Conservation (phyloP, 2,329 filamentous ascomycete species). For the Cyclaneusma minus region DNA sequence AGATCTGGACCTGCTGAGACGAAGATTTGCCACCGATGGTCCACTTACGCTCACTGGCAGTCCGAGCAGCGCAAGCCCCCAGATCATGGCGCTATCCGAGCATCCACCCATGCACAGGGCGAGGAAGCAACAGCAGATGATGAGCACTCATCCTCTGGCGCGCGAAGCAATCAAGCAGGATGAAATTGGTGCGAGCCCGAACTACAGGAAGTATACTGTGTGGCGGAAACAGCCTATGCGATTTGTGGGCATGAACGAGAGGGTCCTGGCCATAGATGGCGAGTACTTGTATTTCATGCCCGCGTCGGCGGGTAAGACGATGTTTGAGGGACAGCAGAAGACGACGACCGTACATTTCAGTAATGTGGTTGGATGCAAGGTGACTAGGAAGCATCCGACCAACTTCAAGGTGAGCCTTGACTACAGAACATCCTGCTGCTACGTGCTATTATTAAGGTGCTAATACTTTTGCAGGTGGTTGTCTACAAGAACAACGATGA, state of each 20-base stretch:
- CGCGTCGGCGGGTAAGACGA: conserved; percentile 46
- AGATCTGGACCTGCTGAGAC: conserved; percentile 60
- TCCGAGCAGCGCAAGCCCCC: conserved; percentile 55
- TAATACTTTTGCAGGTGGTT: conserved; percentile 32
- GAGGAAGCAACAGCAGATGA: conserved; percentile 36
- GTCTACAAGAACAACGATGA: conserved; percentile 63
- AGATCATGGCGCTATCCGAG: conserved; percentile 32
- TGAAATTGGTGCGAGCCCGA: conserved; percentile 36
- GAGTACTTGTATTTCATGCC: conserved; percentile 83
- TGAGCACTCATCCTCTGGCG: conserved; percentile 50
- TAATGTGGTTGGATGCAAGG: conserved; percentile 69
- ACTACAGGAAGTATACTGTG: conserved; percentile 64
- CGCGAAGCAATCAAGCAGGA: conserved; percentile 45
- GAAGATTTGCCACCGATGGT: conserved; percentile 62
- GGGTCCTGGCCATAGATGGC: conserved; percentile 64
- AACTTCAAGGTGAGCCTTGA: conserved; percentile 55
- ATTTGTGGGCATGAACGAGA: conserved; percentile 60
- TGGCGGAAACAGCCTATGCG: conserved; percentile 73
- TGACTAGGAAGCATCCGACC: conserved; percentile 63
- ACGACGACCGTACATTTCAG: conserved; percentile 72
- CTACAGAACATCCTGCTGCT: background rate
- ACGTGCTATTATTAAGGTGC: background rate
- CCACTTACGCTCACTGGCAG: conserved; percentile 53
- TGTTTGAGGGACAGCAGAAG: conserved; percentile 49
- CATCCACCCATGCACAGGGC: conserved; percentile 26